Percentiles rank a stretch among this genome's conserved stretches.
Evolutionary conservation across 2,329 filamentous ascomycete species (phyloP).

Genomic region (Microsporum audouinii): DNA sequence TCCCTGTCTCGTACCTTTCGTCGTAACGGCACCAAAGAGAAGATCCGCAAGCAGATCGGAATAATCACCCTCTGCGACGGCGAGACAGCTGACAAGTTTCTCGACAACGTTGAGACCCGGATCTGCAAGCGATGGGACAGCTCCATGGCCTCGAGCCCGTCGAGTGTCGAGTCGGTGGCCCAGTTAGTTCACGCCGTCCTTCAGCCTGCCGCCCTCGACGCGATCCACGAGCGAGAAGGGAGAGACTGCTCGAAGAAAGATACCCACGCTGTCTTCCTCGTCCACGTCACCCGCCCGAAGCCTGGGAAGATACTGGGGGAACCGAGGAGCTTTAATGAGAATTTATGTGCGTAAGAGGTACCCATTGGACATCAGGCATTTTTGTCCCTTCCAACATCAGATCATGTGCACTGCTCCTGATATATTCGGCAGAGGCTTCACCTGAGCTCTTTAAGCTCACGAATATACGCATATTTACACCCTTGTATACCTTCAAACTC

Average conservation of each 20-base stretch:
- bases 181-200: constrained; percentile 9
- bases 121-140: constrained; percentile 8
- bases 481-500: no score
- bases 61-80: constrained; percentile 9
- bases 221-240: constrained; percentile 8
- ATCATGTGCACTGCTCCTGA: no score
- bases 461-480: no score
- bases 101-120: constrained; percentile 10
- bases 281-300: constrained; percentile 8
- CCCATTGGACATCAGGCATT: no score
- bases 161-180: not conserved
- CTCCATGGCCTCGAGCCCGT: constrained; percentile 7
- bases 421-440: no score
- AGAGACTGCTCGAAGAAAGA: constrained; percentile 7
- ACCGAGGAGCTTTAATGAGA: not conserved
- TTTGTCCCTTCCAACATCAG: no score
- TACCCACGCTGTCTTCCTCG: constrained; percentile 8
- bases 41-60: constrained; percentile 10
- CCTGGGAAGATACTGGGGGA: not conserved
- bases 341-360: no score
- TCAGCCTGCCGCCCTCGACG: constrained; percentile 9
- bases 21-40: constrained; percentile 7
- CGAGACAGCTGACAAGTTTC: constrained; percentile 2
- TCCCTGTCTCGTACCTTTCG: constrained; percentile 5
- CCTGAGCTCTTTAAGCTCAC: no score